phyloP scores from a whole-genome alignment of 2,329 filamentous ascomycete genomes.

The Coleophoma cylindrospora region DNA sequence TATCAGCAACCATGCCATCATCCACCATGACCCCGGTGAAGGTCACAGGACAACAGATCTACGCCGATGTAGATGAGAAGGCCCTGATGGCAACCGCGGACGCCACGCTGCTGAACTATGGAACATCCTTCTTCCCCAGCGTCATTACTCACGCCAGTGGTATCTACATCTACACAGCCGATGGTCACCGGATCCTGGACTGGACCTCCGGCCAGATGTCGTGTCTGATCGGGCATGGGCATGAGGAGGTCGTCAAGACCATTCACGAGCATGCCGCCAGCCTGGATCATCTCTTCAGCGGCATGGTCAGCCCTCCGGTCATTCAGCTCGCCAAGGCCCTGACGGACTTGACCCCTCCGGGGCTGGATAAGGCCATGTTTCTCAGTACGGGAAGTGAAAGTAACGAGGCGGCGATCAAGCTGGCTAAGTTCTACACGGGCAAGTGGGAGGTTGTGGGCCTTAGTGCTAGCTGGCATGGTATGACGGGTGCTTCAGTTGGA shows the following conservation, averaged over 20 bases:
- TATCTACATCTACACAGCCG: conserved; percentile 34
- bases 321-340: conserved; percentile 47
- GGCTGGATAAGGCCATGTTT: conserved; percentile 51
- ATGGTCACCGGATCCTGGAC: conserved; percentile 43
- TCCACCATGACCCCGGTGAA: too few species aligned
- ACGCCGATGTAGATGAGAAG: too few species aligned
- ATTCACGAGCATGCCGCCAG: conserved; percentile 41
- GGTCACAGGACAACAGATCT: too few species aligned
- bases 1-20: too few species aligned
- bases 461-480: conserved; percentile 54
- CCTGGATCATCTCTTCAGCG: conserved; percentile 54
- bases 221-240: conserved; percentile 51
- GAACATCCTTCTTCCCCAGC: conserved; percentile 10
- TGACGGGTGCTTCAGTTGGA: conserved; percentile 47
- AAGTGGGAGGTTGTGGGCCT: conserved; percentile 62
- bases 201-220: conserved; percentile 59
- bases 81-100: not conserved
- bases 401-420: conserved; percentile 58
- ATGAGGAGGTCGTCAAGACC: conserved; percentile 51
- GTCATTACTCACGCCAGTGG: conserved; percentile 16
- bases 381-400: conserved; percentile 51
- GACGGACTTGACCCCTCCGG: conserved; percentile 39
- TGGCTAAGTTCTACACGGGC: conserved; percentile 59
- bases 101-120: not conserved
- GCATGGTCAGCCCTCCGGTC: conserved; percentile 54